Conservation (phyloP, 345 rosid genomes). For the Arabidopsis thaliana region DNA sequence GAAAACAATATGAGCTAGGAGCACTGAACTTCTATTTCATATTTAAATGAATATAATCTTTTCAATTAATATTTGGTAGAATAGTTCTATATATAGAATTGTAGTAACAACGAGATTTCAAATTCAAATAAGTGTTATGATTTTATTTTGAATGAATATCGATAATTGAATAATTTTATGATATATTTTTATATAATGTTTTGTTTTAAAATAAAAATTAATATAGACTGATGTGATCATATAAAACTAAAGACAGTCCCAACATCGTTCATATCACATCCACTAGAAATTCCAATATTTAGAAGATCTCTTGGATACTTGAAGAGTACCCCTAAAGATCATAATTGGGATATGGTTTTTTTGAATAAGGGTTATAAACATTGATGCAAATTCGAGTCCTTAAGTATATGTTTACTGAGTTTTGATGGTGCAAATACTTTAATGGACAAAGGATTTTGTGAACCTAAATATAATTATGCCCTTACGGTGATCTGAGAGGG, state of each 20-base stretch:
- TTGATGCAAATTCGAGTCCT: not conserved
- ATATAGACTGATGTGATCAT: not conserved
- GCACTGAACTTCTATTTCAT: too few species aligned
- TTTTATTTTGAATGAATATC: not conserved
- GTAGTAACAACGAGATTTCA: not conserved
- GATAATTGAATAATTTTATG: not conserved
- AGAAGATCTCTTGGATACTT: not conserved
- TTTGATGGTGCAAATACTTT: not conserved
- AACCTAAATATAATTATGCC: not conserved
- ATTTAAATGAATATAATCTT: not conserved
- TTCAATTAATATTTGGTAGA: not conserved
- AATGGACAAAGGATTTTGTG: not conserved
- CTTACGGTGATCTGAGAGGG: conserved; percentile 1
- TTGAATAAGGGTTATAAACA: not conserved
- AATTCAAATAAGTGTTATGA: not conserved
- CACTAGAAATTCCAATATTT: not conserved
- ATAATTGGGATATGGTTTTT: not conserved
- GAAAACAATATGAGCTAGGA: too few species aligned
- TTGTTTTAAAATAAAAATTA: too few species aligned
- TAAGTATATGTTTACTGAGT: not conserved
- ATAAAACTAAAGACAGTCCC: not conserved
- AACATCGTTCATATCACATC: not conserved
- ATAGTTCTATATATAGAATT: not conserved
- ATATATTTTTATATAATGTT: too few species aligned
- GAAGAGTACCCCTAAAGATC: not conserved